Conservation (phyloP, 1,139 yeast species). For the Pneumocystis wakefieldiae region DNA sequence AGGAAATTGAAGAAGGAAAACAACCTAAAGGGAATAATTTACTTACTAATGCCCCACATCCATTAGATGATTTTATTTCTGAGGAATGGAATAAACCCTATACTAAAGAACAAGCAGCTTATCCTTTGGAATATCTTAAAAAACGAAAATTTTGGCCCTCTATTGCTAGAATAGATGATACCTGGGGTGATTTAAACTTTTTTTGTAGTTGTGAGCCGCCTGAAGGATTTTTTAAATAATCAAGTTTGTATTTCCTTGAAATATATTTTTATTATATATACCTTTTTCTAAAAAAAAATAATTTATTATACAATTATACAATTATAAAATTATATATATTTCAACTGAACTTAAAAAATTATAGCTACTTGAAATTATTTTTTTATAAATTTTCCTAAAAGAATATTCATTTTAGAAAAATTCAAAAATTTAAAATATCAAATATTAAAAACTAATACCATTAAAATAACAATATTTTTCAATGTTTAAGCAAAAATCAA, state of each 20-base stretch:
- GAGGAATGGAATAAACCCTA: conserved; percentile 79
- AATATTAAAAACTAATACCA: neutral
- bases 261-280: neutral
- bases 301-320: neutral
- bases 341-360: too few species aligned
- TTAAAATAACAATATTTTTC: too few species aligned
- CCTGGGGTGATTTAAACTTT: conserved; percentile 84
- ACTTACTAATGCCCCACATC: conserved; percentile 84
- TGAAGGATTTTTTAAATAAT: neutral
- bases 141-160: conserved; percentile 86
- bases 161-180: conserved; percentile 81
- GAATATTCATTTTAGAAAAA: neutral
- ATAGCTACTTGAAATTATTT: too few species aligned
- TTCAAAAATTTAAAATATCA: neutral
- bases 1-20: conserved; percentile 53
- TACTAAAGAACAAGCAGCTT: conserved; percentile 85
- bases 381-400: too few species aligned
- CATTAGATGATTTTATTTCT: conserved; percentile 58
- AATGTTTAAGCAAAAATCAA: too few species aligned
- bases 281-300: neutral
- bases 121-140: conserved; percentile 62
- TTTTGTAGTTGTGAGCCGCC: conserved; percentile 63
- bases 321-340: too few species aligned
- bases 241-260: neutral
- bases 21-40: conserved; percentile 46